Base-by-base conservation (phyloP, 129 eudicot species). In the Calendula officinalis region DNA sequence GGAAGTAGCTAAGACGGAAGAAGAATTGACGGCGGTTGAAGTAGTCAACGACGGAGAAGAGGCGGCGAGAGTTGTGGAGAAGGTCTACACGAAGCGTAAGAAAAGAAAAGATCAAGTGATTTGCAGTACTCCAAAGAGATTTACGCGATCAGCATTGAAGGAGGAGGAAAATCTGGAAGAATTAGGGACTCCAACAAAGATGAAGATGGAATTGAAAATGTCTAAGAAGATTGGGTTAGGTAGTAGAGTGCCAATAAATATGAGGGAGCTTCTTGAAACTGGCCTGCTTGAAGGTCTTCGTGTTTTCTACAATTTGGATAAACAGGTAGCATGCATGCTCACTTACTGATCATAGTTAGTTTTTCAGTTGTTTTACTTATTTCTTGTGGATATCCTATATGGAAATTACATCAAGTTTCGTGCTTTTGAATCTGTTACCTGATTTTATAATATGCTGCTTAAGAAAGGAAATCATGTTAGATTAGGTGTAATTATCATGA, bases 221-320 rank as follows among this genome's bases (percentile, higher is more conserved):
- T 75, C 83, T 38, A 82, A 87, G 77, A 81, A 84, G 69, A 77
- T 85, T 49, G 80, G 64, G 35, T 14, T 83, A 50, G 77, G 55
- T 16, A 83, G 55, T 16, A 83, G 66, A 51, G 70, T 69, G 64
- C 91, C 91, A 7, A 79, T 80, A 0, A 94, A 80, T 8, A 82
- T 76, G 49, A 78, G 75, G 69, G 94, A 82, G 79, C 99, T 94
- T 65, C 74, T 94, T 2, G 95, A 81, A 79, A 88, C 99, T 3
- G 95, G 99, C 8, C 58, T 88, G 79, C 88, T 94, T 3, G 99
- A 94, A 66, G 92, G 95, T 10, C 80, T 78, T 67, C 90, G 82
- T 3, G 99, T 94, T 81, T 76, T 67, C 80, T 94, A 94, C 70
- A 75, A 85, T 50, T 54, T 78, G 5, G 94, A 81, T 36, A 78